phyloP scores from a whole-genome alignment of 441 rosid species.

The Adansonia gregorii region DNA sequence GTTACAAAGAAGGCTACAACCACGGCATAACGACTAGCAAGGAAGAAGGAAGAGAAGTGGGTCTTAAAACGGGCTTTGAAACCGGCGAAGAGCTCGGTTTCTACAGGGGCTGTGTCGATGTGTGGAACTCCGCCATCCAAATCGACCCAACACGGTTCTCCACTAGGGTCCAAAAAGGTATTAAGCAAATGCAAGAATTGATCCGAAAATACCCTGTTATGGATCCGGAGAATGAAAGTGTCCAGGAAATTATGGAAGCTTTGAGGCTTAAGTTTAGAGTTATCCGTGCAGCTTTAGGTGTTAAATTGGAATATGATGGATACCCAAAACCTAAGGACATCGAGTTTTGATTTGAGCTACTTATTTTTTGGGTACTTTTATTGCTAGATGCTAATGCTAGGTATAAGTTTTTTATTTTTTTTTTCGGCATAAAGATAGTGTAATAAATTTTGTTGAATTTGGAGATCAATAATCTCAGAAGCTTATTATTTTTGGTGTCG shows the following conservation, averaged over 20 bases:
- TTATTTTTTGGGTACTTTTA: neutral
- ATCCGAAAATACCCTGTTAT: conserved; percentile 59
- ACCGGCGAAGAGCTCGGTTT: conserved; percentile 84
- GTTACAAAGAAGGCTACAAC: conserved; percentile 67
- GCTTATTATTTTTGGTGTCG: neutral
- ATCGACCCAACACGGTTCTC: conserved; percentile 56
- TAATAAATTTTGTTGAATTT: neutral
- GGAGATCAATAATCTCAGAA: neutral
- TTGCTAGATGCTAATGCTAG: neutral
- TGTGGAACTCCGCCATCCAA: conserved; percentile 66
- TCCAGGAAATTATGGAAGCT: conserved; percentile 60
- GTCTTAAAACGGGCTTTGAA: conserved; percentile 54
- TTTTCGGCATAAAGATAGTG: neutral
- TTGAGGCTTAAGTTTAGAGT: conserved; percentile 74
- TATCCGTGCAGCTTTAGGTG: conserved; percentile 64
- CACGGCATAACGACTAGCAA: conserved; percentile 57
- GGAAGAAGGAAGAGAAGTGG: conserved; percentile 72
- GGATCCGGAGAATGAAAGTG: conserved; percentile 71
- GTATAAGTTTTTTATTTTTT: neutral
- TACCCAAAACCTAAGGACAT: conserved; percentile 55
- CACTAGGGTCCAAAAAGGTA: conserved; percentile 54
- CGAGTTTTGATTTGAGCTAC: conserved; percentile 53
- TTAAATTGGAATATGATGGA: conserved; percentile 64
- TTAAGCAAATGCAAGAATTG: conserved; percentile 62
- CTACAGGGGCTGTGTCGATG: conserved; percentile 71